A percentile compares a stretch with the other conserved stretches of the same genome.
phyloP scores from a whole-genome alignment of 345 rosid genomes.

The Pistacia vera region DNA sequence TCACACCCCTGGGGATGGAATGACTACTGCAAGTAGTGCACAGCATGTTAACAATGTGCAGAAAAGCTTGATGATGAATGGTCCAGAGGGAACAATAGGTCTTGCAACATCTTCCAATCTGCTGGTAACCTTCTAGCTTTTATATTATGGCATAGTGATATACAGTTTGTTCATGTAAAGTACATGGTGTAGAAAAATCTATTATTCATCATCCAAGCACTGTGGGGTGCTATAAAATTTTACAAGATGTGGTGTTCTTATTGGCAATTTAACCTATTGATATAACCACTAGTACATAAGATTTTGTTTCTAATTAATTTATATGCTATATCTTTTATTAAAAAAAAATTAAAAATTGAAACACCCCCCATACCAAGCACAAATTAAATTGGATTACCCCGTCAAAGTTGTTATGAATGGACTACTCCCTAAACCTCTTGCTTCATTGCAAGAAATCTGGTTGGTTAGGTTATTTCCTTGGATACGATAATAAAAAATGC shows the following conservation, averaged over 20 bases:
- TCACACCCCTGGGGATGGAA: conserved; percentile 69
- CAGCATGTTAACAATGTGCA: conserved; percentile 42
- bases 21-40: conserved; percentile 42
- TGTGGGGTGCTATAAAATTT: neutral
- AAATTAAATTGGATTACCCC: no score
- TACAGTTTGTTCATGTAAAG: neutral
- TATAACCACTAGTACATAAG: neutral
- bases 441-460: no score
- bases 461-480: no score
- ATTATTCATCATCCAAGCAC: neutral
- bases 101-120: conserved; percentile 53
- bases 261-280: neutral
- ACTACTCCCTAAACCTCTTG: no score
- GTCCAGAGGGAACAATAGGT: conserved; percentile 44
- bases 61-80: conserved; percentile 47
- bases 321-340: neutral
- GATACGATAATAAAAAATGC: no score
- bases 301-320: neutral
- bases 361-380: no score
- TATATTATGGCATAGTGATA: neutral
- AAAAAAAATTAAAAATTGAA: no score
- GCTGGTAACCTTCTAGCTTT: conserved; percentile 40
- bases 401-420: no score
- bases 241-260: neutral
- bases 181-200: neutral